phyloP scores from a whole-genome alignment of 176 grass and related monocot genomes.

The Carex myosuroides region DNA sequence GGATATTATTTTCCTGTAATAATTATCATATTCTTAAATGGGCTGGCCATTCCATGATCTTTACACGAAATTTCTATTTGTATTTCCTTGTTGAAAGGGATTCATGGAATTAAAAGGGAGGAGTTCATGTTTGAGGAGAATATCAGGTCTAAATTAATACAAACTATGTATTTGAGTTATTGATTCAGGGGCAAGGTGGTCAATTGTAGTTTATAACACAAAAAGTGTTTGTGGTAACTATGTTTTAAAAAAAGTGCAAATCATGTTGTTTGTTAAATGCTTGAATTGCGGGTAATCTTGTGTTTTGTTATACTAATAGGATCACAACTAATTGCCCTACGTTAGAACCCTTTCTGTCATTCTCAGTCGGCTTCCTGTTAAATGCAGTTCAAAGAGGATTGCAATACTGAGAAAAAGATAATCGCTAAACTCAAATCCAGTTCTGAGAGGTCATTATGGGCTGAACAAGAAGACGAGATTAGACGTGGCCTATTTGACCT shows the following conservation, averaged over 20 bases:
- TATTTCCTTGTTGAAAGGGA: background rate
- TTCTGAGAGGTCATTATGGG: conserved; percentile 75
- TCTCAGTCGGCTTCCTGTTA: background rate
- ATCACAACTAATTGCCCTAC: background rate
- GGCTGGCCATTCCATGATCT: background rate
- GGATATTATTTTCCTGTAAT: background rate
- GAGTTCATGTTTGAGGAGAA: background rate
- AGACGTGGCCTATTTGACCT: conserved; percentile 65
- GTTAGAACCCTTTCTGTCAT: too few species aligned
- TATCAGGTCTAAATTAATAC: background rate
- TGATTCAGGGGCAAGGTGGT: background rate
- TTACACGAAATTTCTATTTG: background rate
- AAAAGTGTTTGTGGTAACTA: background rate
- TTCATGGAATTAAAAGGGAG: background rate
- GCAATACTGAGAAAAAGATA: conserved; percentile 98
- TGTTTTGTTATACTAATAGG: background rate
- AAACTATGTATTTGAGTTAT: background rate
- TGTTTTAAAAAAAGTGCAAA: background rate
- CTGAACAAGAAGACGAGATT: conserved; percentile 79
- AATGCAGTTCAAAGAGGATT: conserved; percentile 94
- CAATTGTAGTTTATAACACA: background rate
- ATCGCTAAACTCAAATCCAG: conserved; percentile 67
- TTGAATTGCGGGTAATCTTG: background rate
- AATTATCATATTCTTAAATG: background rate
- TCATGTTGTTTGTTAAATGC: background rate